These are phyloP conservation scores for Aspergillus jensenii DNA, from an alignment of 2,329 filamentous ascomycete genomes.

Conservation along the genomic window DNA sequence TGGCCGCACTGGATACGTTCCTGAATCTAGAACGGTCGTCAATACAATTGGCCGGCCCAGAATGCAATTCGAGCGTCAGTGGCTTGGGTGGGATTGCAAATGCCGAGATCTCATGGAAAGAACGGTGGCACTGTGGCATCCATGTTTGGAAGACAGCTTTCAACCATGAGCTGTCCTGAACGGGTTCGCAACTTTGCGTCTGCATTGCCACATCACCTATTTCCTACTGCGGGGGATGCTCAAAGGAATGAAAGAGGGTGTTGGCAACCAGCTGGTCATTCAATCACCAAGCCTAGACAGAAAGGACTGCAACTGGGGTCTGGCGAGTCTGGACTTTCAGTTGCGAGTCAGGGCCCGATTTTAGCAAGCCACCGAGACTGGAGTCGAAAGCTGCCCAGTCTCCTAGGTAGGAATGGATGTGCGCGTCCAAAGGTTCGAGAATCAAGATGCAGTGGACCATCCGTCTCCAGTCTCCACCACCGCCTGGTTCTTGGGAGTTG, in stretches of 20 bases:
- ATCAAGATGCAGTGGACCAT: neutral
- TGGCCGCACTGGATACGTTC: conserved; percentile 1
- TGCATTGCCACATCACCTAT: conserved; percentile 1
- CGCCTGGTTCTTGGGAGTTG: neutral
- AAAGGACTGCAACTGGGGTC: neutral
- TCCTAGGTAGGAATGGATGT: neutral
- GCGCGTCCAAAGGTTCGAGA: neutral
- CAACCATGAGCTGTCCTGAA: neutral
- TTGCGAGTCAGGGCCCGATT: neutral
- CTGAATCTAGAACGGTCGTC: neutral
- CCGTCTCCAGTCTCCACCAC: neutral
- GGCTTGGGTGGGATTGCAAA: neutral
- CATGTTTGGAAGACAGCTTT: neutral
- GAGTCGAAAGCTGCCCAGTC: neutral
- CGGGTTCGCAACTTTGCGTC: neutral
- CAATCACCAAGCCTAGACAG: neutral
- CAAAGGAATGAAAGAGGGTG: neutral
- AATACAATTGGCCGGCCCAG: neutral
- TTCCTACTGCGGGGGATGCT: too few species aligned
- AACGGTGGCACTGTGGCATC: neutral
- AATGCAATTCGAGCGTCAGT: neutral
- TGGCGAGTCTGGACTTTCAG: neutral
- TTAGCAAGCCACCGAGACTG: neutral
- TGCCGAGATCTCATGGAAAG: neutral
- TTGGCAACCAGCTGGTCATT: neutral